Evolutionary conservation across 345 rosid species (phyloP), one percentile per base, ranked within the genome.

Genomic region (Melaleuca quinquenervia): DNA sequence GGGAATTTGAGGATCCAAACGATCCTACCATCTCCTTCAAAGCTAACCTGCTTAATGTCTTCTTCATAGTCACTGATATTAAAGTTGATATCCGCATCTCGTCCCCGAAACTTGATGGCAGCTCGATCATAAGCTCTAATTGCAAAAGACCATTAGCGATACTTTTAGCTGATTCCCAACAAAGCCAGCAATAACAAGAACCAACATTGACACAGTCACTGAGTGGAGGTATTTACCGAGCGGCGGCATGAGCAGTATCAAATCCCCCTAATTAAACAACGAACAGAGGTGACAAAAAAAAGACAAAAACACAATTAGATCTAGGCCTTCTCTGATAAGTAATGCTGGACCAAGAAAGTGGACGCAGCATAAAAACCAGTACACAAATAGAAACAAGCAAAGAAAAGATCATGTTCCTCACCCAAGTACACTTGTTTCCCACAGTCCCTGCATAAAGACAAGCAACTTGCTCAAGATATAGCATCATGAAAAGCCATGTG

Each of bases 401-500:
- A 83, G 29, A 41, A n/a, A 82, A 12, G 62, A 22, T 49, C 9
- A 85, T 20, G 75, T 48, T 87, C 11, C 91, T 89, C 85, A 93
- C 98, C 98, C 88, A 95, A 85, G 87, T 95, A 95, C 8, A 95
- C 95, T 88, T 95, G 98, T 87, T 95, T 95, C 85, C 98, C 97
- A 84, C 96, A 91, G 82, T 95, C 98, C 98, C 98, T 94, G 92
- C 88, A 92, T 18, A 82, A 85, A 48, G 86, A 82, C 54, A 55
- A 75, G 21, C 55, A 84, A 83, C 82, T 26, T 82, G 26, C 78
- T 70, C 78, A 70, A 41, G 24, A 70, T 70, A 32, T 16, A 32
- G 78, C 48, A 36, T 21, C 50, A 5, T 11, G 3, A 85, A 49
- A 83, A 70, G 32, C 26, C 29, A 26, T 6, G 50, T 86, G 78